A percentile compares a stretch with the other conserved stretches of the same genome.
Evolutionary conservation across 2,329 filamentous ascomycete species (phyloP).

Genomic region (Neofusicoccum cordaticola): DNA sequence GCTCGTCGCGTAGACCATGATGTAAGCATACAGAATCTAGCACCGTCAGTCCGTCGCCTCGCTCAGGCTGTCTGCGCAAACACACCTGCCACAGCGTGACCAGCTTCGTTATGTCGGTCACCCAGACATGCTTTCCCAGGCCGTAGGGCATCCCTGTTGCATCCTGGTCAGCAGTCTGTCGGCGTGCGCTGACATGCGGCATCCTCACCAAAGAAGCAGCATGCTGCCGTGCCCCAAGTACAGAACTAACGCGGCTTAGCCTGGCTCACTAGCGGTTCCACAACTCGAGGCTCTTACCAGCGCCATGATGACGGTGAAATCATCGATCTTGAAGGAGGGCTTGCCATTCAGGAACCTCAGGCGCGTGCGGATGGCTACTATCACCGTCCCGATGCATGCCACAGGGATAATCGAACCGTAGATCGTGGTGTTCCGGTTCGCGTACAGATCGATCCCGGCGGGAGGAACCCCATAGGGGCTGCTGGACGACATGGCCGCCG

Average conservation of each 20-base stretch:
- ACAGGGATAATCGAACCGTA: slow-evolving; percentile 13
- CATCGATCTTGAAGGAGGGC: neutral
- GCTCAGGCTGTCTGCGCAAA: neutral
- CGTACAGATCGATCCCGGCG: neutral
- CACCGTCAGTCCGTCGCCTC: neutral
- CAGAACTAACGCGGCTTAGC: neutral
- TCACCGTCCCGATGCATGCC: slow-evolving; percentile 3
- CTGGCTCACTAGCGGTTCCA: neutral
- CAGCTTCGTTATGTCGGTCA: neutral
- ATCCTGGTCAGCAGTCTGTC: neutral
- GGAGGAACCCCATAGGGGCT: neutral
- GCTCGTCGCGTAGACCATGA: slow-evolving; percentile 52
- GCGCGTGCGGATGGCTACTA: neutral
- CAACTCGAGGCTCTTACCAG: neutral
- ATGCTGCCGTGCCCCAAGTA: slow-evolving; percentile 4
- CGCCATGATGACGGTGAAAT: slow-evolving; percentile 1
- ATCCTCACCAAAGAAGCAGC: slow-evolving; percentile 6
- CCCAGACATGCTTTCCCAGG: slow-evolving; percentile 8
- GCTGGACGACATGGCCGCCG: neutral
- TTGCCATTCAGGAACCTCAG: neutral
- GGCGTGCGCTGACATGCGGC: neutral
- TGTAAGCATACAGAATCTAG: slow-evolving; percentile 12
- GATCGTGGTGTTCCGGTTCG: neutral
- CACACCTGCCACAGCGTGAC: slow-evolving; percentile 11
- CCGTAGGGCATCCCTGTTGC: slow-evolving; percentile 2